Conservation (phyloP, 192 early-diverging fungal genomes). For the Coemansia javaensis region DNA sequence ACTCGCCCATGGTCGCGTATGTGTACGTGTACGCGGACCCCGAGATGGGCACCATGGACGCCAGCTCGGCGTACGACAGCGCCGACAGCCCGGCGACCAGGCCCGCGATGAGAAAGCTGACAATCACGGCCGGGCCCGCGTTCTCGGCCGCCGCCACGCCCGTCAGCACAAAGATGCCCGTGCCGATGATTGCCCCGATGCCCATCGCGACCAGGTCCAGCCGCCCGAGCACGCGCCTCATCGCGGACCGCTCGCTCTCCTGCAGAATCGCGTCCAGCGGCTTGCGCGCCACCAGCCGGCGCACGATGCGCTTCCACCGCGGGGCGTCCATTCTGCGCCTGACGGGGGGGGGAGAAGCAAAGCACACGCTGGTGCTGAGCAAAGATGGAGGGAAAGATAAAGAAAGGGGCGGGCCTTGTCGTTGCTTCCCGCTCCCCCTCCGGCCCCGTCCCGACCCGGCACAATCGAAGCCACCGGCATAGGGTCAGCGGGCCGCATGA, state of each 20-base stretch:
- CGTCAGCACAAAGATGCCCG: conserved; percentile 77
- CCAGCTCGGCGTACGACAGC: conserved; percentile 82
- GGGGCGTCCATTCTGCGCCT: not conserved
- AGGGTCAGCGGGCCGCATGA: not conserved
- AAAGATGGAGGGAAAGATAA: not conserved
- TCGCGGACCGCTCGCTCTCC: conserved; percentile 46
- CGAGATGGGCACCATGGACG: conserved; percentile 79
- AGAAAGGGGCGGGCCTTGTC: too few species aligned
- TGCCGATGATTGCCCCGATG: conserved; percentile 74
- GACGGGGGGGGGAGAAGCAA: not conserved
- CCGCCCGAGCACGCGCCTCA: conserved; percentile 53
- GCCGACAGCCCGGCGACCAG: conserved; percentile 68
- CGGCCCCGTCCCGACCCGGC: too few species aligned
- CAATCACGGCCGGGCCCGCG: conserved; percentile 77
- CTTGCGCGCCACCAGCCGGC: conserved; percentile 28
- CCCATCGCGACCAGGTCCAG: conserved; percentile 64
- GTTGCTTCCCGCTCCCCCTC: too few species aligned
- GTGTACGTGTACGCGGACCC: conserved; percentile 85
- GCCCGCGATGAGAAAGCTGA: conserved; percentile 78
- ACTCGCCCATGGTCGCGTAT: conserved; percentile 82
- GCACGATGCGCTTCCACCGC: conserved; percentile 19
- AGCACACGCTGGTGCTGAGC: too few species aligned
- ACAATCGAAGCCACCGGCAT: too few species aligned
- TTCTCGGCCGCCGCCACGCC: conserved; percentile 67
- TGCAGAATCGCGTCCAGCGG: conserved; percentile 39